These are phyloP conservation scores for Hypoxylon intermedium DNA, from an alignment of 495 filamentous ascomycete genomes.

Conservation along the genomic window DNA sequence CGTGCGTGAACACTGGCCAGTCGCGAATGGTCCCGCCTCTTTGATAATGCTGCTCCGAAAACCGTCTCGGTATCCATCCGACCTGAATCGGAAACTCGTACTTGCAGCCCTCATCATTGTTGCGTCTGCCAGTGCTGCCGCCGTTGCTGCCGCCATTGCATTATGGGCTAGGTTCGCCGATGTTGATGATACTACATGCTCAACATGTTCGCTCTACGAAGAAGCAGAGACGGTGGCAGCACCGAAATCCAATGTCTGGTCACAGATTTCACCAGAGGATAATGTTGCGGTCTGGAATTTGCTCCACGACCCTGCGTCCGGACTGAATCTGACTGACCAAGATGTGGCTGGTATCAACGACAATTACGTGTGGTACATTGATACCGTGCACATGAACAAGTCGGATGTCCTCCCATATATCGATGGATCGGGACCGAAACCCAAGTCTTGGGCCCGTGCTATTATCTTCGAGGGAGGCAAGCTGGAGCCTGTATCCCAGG, in stretches of 20 bases:
- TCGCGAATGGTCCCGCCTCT: neutral
- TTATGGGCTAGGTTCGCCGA: constrained; percentile 4
- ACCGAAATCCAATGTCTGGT: constrained; percentile 42
- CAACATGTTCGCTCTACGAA: constrained; percentile 24
- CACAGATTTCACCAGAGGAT: constrained; percentile 41
- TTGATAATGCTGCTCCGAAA: neutral
- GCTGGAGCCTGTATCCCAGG: constrained; percentile 52
- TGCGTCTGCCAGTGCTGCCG: neutral
- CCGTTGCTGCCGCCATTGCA: constrained; percentile 1
- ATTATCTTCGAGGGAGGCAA: constrained; percentile 54
- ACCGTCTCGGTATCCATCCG: neutral
- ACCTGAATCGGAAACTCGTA: constrained; percentile 6
- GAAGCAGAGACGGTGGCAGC: constrained; percentile 23
- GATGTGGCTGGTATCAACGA: constrained; percentile 38
- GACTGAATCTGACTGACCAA: constrained; percentile 43
- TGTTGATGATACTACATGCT: constrained; percentile 5
- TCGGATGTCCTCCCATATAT: constrained; percentile 57
- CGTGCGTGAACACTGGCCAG: neutral
- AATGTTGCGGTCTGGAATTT: constrained; percentile 41
- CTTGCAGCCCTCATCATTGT: neutral
- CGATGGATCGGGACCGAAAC: constrained; percentile 47
- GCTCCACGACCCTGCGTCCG: constrained; percentile 39
- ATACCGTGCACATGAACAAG: constrained; percentile 62
- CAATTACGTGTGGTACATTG: constrained; percentile 52
- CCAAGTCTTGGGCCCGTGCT: constrained; percentile 57